A percentile compares a stretch with the other conserved stretches of the same genome.
Evolutionary conservation across 192 early-diverging fungal genomes (phyloP).

Genomic region (Coemansia sp.): DNA sequence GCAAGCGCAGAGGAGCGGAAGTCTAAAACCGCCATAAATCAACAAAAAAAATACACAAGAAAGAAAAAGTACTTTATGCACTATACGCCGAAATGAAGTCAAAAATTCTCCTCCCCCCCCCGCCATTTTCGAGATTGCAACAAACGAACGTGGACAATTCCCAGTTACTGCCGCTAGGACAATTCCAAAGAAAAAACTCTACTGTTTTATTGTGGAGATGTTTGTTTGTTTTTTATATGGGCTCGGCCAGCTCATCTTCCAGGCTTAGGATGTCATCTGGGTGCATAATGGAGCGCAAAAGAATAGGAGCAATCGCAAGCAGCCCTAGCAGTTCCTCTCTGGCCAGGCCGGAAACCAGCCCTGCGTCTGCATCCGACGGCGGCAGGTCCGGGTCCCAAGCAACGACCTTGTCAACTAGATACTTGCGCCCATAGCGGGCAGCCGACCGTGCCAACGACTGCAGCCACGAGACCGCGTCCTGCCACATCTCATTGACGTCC

Average conservation of each 20-base stretch:
- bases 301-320: slow-evolving; percentile 13
- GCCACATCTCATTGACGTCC: slow-evolving; percentile 20
- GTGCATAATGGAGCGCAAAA: slow-evolving; percentile 9
- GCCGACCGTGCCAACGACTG: slow-evolving; percentile 9
- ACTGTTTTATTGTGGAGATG: not conserved
- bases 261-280: slow-evolving; percentile 7
- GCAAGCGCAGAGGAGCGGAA: no score
- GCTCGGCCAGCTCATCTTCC: slow-evolving; percentile 19
- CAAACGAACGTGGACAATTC: no score
- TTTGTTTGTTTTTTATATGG: not conserved
- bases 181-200: not conserved
- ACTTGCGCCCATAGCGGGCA: slow-evolving; percentile 7
- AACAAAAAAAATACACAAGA: not conserved
- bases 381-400: slow-evolving; percentile 15
- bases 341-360: slow-evolving; percentile 27
- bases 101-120: not conserved
- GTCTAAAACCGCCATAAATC: no score
- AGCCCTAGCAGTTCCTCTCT: slow-evolving; percentile 23
- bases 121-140: no score
- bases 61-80: slow-evolving; percentile 1
- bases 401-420: slow-evolving; percentile 14
- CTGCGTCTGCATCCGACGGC: slow-evolving; percentile 5
- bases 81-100: not conserved
- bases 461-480: slow-evolving; percentile 28
- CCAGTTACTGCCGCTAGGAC: not conserved